phyloP scores from a whole-genome alignment of 164 flowering plant genomes.

The Buxus sempervirens region DNA sequence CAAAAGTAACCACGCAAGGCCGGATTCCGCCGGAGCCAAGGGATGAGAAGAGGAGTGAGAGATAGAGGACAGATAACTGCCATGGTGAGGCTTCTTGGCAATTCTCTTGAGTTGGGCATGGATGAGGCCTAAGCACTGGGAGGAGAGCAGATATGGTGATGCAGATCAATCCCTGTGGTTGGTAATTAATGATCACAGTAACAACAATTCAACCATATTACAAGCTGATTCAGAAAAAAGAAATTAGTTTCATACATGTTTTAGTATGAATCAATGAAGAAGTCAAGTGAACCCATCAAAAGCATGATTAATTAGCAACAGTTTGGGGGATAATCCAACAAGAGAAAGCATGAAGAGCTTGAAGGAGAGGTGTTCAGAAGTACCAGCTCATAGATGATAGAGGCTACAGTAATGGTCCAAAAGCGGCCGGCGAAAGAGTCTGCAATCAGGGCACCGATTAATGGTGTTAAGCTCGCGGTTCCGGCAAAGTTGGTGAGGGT shows the following conservation, averaged over 20 bases:
- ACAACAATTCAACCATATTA: neutral
- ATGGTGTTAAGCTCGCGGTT: constrained; percentile 50
- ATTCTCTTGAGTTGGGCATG: constrained; percentile 49
- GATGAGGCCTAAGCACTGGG: constrained; percentile 48
- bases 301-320: no score
- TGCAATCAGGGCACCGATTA: constrained; percentile 59
- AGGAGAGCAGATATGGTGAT: constrained; percentile 51
- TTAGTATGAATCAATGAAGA: no score
- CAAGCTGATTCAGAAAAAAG: no score
- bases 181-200: neutral
- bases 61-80: constrained; percentile 59
- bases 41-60: constrained; percentile 53
- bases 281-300: no score
- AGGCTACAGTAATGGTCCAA: constrained; percentile 51
- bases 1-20: constrained; percentile 67
- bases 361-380: neutral
- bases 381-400: constrained; percentile 56
- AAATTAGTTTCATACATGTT: no score
- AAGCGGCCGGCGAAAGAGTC: constrained; percentile 64
- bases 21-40: constrained; percentile 58
- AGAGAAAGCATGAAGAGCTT: neutral
- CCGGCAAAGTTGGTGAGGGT: constrained; percentile 58
- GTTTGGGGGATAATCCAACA: no score
- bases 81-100: constrained; percentile 50
- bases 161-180: constrained; percentile 48